phyloP scores from a whole-genome alignment of 768 basidiomycete genomes.

The Termitomyces sp. region DNA sequence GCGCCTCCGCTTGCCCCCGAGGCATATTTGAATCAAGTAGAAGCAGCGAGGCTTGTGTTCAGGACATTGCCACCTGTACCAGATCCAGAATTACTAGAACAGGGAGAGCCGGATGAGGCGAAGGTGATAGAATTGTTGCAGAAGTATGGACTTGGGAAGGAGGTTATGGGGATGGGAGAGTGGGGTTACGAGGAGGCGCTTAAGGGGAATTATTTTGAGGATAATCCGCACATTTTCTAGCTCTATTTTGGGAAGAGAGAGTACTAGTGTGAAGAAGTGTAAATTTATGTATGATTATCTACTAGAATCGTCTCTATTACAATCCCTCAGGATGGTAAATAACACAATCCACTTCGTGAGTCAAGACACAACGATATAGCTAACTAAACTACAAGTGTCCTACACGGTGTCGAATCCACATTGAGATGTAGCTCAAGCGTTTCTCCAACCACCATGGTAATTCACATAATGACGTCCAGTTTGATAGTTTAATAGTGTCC shows the following conservation, averaged over 20 bases:
- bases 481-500: no score
- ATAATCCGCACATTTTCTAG: conserved; percentile 46
- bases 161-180: conserved; percentile 28
- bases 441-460: background rate
- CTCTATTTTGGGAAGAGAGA: background rate
- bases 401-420: background rate
- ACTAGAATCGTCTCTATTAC: background rate
- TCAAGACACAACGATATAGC: background rate
- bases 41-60: conserved; percentile 62
- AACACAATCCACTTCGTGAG: background rate
- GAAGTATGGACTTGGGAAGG: conserved; percentile 45
- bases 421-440: background rate
- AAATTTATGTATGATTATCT: background rate
- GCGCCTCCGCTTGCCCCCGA: conserved; percentile 42
- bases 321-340: background rate
- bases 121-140: conserved; percentile 45
- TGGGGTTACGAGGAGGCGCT: conserved; percentile 47
- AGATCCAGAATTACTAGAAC: conserved; percentile 30
- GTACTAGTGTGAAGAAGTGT: background rate
- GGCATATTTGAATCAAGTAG: conserved; percentile 64
- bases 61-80: conserved; percentile 64
- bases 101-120: conserved; percentile 35
- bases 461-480: background rate
- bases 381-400: background rate
- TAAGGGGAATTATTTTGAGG: conserved; percentile 63